Evolutionary conservation across 1,284 basidiomycete species (phyloP), one percentile per base, ranked within the genome.

Genomic region (Tilletiopsis washingtonensis): DNA sequence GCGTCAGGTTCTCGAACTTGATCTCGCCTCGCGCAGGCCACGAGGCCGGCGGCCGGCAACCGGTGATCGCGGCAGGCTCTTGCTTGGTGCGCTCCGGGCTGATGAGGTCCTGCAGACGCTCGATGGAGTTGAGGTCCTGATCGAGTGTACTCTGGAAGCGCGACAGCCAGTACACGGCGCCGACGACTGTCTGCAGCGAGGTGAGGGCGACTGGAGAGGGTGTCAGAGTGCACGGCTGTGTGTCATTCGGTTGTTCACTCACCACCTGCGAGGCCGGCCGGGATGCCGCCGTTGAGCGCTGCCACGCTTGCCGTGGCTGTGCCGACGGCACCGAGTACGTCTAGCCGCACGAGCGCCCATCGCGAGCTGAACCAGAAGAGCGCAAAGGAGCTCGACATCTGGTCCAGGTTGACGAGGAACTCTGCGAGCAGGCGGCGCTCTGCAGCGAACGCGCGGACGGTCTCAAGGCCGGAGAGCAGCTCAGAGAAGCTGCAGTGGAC

Each of bases 1-100:
- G 76, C 20, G 80, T 81, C 4, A 94, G 76, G 53, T 89, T 79
- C 59, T 88, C 81, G 0, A 89, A 82, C 4, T 74, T 70, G 26
- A 88, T 68, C 36, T 85, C 75, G 1, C 76, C 63, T 11, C 45
- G 32, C 3, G 82, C 77, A 1, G 88, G 82, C 71, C 71, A 73
- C 0, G 41, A 51, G 0, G 69, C 64, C 0, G 71, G 70, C 2
- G 67, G 58, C 4, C 53, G 51, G 0, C 43, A 44, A 1, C 51
- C 49, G 1, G 40, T 25, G n/a, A 48, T 42, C 19, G 39, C 27
- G 47, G 61, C 63, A 50, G 0, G 49, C 49, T 27, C 43, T 38
- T 19, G 2, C 26, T 40, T 43, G 41, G 72, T 62, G n/a, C 69
- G 62, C 57, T 73, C 71, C 45, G 75, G 19, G 15, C 17, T 15